Percentiles rank a stretch among this genome's conserved stretches.
These are phyloP conservation scores for Phytophthora uliginosa DNA, from an alignment of 352 stramenopile species.

Conservation along the genomic window DNA sequence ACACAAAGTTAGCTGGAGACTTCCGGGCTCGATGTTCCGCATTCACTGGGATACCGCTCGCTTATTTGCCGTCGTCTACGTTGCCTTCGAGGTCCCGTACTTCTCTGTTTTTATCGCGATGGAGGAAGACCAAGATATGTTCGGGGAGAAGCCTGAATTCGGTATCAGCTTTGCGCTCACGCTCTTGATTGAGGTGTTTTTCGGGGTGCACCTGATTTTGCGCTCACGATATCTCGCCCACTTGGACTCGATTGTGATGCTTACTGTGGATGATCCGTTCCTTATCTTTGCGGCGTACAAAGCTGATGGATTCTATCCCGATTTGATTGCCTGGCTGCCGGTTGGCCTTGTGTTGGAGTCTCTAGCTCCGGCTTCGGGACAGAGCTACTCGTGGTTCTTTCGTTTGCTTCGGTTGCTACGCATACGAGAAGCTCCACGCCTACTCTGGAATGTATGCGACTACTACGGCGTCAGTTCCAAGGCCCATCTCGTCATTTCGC, in stretches of 20 bases:
- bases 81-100: constrained; percentile 80
- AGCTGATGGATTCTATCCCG: constrained; percentile 58
- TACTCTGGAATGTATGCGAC: constrained; percentile 67
- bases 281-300: constrained; percentile 78
- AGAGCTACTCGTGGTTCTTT: constrained; percentile 50
- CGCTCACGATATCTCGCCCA: constrained; percentile 64
- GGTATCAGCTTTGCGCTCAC: constrained; percentile 44
- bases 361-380: constrained; percentile 21
- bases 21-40: constrained; percentile 65
- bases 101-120: constrained; percentile 75
- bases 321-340: constrained; percentile 61
- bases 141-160: constrained; percentile 47
- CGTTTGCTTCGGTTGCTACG: constrained; percentile 61
- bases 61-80: constrained; percentile 54
- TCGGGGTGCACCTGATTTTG: constrained; percentile 57
- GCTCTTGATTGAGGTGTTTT: constrained; percentile 62
- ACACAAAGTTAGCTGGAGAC: constrained; percentile 36
- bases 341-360: constrained; percentile 59
- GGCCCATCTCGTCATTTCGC: constrained; percentile 49
- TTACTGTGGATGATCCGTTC: constrained; percentile 55
- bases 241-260: constrained; percentile 69
- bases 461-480: constrained; percentile 76
- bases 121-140: constrained; percentile 54
- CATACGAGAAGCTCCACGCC: constrained; percentile 45
- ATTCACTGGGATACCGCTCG: constrained; percentile 60